These are phyloP conservation scores for Wilcoxina mikolae DNA, from an alignment of 495 filamentous ascomycete species.

Conservation along the genomic window DNA sequence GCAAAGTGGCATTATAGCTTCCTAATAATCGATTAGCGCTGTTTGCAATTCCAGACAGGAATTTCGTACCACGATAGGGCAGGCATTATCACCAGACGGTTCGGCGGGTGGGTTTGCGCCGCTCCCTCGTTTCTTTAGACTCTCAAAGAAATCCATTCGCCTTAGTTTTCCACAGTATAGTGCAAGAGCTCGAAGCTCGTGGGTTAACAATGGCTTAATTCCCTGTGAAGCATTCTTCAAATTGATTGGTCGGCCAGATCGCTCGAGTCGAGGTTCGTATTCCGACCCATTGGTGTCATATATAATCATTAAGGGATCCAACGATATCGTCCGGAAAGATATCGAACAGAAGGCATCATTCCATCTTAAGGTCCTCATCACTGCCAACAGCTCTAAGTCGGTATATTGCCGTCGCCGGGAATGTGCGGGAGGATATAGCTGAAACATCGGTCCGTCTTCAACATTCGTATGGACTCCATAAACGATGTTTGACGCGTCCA, in stretches of 20 bases:
- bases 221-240: conserved; percentile 38
- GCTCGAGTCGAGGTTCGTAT: conserved; percentile 44
- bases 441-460: conserved; percentile 71
- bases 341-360: conserved; percentile 80
- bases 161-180: conserved; percentile 49
- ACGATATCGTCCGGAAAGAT: conserved; percentile 61
- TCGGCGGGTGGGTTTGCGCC: conserved; percentile 16
- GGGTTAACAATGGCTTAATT: conserved; percentile 46
- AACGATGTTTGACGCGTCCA: conserved; percentile 54
- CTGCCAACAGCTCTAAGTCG: conserved; percentile 61
- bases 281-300: conserved; percentile 49
- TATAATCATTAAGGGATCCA: conserved; percentile 51
- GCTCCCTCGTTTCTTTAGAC: conserved; percentile 3
- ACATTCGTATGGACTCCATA: conserved; percentile 64
- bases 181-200: conserved; percentile 58
- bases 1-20: conserved; percentile 65
- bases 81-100: conserved; percentile 42
- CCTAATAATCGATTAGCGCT: conserved; percentile 17
- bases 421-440: conserved; percentile 53
- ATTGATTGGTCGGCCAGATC: conserved; percentile 41
- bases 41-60: not conserved
- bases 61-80: conserved; percentile 45
- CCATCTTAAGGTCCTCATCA: conserved; percentile 76
- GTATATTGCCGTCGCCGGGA: conserved; percentile 45
- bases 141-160: conserved; percentile 46